Conservation (phyloP, 352 stramenopile species). For the Albugo candida region DNA sequence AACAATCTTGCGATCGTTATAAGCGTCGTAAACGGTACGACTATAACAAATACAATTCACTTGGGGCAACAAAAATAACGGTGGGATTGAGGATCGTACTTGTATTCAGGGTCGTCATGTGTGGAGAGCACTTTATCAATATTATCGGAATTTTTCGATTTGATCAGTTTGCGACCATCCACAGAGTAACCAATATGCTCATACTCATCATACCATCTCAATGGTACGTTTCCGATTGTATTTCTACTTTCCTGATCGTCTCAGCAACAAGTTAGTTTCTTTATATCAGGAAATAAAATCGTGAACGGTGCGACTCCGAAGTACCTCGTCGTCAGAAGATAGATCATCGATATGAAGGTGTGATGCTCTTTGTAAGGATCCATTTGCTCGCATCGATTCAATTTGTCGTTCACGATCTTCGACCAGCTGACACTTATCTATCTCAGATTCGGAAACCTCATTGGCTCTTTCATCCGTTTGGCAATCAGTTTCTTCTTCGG, state of each 20-base stretch:
- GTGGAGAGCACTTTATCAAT: slow-evolving; percentile 79
- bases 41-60: slow-evolving; percentile 15
- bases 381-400: slow-evolving; percentile 70
- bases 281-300: background rate
- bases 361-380: slow-evolving; percentile 57
- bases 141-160: slow-evolving; percentile 71
- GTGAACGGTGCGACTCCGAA: background rate
- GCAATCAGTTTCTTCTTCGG: slow-evolving; percentile 27
- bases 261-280: background rate
- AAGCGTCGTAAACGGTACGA: slow-evolving; percentile 95
- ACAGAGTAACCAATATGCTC: slow-evolving; percentile 99
- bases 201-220: slow-evolving; percentile 99
- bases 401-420: slow-evolving; percentile 58
- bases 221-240: slow-evolving; percentile 94
- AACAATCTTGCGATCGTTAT: slow-evolving; percentile 96
- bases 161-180: slow-evolving; percentile 92
- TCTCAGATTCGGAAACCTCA: slow-evolving; percentile 58
- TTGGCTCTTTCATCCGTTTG: slow-evolving; percentile 44
- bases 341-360: slow-evolving; percentile 96
- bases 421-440: slow-evolving; percentile 50
- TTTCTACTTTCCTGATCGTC: slow-evolving; percentile 76
- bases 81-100: slow-evolving; percentile 21
- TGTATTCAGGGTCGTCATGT: slow-evolving; percentile 85
- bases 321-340: slow-evolving; percentile 93
- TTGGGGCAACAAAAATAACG: background rate